These are phyloP conservation scores for Penicillium carneum DNA, from an alignment of 2,329 filamentous ascomycete genomes.

Conservation along the genomic window DNA sequence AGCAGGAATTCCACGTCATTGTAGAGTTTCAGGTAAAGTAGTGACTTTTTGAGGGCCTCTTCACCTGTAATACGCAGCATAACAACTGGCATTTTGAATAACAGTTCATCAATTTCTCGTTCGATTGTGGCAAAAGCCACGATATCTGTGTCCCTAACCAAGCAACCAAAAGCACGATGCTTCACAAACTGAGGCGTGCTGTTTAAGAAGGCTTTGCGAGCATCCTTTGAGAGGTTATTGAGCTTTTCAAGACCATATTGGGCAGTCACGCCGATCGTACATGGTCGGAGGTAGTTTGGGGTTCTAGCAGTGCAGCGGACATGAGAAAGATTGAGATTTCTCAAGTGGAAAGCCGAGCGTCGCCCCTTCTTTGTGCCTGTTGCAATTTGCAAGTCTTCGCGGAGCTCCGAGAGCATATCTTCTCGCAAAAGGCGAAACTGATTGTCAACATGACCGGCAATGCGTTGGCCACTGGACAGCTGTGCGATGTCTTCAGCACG, in stretches of 20 bases:
- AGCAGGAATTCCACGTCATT: constrained; percentile 60
- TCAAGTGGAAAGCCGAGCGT: constrained; percentile 50
- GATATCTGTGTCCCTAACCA: constrained; percentile 61
- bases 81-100: constrained; percentile 54
- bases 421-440: constrained; percentile 75
- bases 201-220: constrained; percentile 57
- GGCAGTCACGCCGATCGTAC: constrained; percentile 54
- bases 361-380: constrained; percentile 59
- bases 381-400: constrained; percentile 65
- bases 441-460: constrained; percentile 68
- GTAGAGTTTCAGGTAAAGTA: constrained; percentile 54
- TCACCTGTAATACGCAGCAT: constrained; percentile 61
- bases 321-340: constrained; percentile 43
- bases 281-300: constrained; percentile 36
- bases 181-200: constrained; percentile 62
- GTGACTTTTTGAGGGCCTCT: constrained; percentile 55
- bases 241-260: constrained; percentile 57
- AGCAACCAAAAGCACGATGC: constrained; percentile 67
- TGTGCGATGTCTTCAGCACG: constrained; percentile 60
- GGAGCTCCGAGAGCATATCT: constrained; percentile 72
- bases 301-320: constrained; percentile 48
- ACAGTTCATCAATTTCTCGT: constrained; percentile 59
- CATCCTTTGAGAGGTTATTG: constrained; percentile 30
- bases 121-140: constrained; percentile 68
- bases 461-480: constrained; percentile 46